phyloP scores from a whole-genome alignment of 805 yeast species.

The Ogataea dorogensis region DNA sequence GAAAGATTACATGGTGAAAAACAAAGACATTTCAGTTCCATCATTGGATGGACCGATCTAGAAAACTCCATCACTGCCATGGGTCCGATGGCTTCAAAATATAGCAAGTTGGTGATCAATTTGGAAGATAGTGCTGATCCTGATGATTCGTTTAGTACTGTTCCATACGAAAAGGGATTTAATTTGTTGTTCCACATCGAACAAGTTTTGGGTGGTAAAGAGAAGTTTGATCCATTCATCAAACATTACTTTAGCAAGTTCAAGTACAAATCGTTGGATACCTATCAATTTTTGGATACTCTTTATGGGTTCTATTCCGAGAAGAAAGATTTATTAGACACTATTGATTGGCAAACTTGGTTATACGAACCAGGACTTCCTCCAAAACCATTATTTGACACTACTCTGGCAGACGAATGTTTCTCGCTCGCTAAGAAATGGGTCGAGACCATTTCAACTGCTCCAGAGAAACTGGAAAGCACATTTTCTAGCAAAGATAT shows the following conservation, averaged over 20 bases:
- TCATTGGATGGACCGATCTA: slow-evolving; percentile 87
- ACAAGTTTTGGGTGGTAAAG: slow-evolving; percentile 67
- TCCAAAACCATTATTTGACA: slow-evolving; percentile 79
- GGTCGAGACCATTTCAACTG: slow-evolving; percentile 40
- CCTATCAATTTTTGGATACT: slow-evolving; percentile 76
- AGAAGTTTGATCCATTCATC: slow-evolving; percentile 74
- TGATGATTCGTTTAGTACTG: slow-evolving; percentile 83
- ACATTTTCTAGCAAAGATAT: slow-evolving; percentile 52
- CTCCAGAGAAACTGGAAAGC: slow-evolving; percentile 28
- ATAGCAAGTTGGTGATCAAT: slow-evolving; percentile 66
- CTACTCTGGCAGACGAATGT: slow-evolving; percentile 73
- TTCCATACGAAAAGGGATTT: slow-evolving; percentile 90
- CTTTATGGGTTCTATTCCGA: slow-evolving; percentile 57
- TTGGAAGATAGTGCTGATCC: slow-evolving; percentile 73
- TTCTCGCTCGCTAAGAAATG: slow-evolving; percentile 64
- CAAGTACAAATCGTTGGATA: slow-evolving; percentile 70
- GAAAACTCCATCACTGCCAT: slow-evolving; percentile 64
- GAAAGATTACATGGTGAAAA: slow-evolving; percentile 78
- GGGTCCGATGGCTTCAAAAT: slow-evolving; percentile 51
- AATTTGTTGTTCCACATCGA: slow-evolving; percentile 76
- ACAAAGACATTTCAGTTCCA: slow-evolving; percentile 74
- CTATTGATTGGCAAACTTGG: slow-evolving; percentile 87
- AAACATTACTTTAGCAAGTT: slow-evolving; percentile 71
- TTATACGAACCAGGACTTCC: slow-evolving; percentile 82
- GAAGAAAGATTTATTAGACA: slow-evolving; percentile 52